Base-by-base conservation (phyloP, 495 filamentous ascomycete genomes). In the Penicillium paradoxum region DNA sequence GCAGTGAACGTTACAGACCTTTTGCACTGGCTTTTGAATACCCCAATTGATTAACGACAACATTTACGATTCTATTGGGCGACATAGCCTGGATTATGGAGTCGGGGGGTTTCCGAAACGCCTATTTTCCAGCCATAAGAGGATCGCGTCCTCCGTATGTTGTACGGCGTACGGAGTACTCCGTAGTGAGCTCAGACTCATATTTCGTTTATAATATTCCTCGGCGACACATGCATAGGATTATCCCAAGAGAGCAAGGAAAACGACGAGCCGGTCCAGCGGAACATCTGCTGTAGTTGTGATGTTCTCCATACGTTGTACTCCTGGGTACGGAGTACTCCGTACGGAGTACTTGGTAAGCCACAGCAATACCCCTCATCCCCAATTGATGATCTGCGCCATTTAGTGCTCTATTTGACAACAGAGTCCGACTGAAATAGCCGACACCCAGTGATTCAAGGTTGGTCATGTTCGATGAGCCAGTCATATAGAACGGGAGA, bases 41-140 rank as follows among this genome's bases (percentile, higher is more conserved):
- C 38, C 13, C 37, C 32, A 14, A 10, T 27, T 27, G 3, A 7
- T 44, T 56, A 50, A 55, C 53, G 59, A 46, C 6, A 54, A 59
- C 57, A 53, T 47, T 49, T 59, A 52, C 54, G 43, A 51, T 19
- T 40, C 42, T 30, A 32, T 18, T 32, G 24, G 40, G 37, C 14
- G 17, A 5, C 30, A 42, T 59, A 62, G 40, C 41, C 32, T 51
- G 58, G 59, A 51, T 18, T 49, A 54, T 53, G 55, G 58, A 55
- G 45, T 54, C 47, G 42, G 53, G 3, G 29, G 15, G 21, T 54
- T 42, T 42, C 41, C 39, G 22, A 40, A 15, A 36, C 37, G 29
- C 22, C 4, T 13, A 53, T 38, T 40, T 46, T 21, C 25, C 13
- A 45, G 50, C 22, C 32, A 17, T 29, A 48, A 63, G 54, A 51